These are phyloP conservation scores for Aspergillus viridinutans DNA, from an alignment of 2,329 filamentous ascomycete species.

Conservation along the genomic window DNA sequence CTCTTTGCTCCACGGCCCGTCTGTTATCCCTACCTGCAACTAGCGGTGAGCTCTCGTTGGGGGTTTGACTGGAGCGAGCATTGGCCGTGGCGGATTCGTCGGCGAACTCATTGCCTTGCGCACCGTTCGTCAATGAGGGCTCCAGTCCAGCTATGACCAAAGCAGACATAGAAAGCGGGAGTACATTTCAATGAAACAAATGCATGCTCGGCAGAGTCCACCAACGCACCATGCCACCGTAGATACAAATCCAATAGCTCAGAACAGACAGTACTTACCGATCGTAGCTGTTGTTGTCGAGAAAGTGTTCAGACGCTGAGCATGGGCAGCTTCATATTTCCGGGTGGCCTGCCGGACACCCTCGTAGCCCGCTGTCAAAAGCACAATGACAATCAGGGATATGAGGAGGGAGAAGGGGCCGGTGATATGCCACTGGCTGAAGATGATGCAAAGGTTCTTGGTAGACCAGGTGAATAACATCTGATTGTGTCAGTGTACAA, in stretches of 20 bases:
- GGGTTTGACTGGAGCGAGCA: constrained; percentile 15
- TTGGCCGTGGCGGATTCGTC: constrained; percentile 25
- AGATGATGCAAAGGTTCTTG: constrained; percentile 91
- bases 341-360: constrained; percentile 72
- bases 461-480: constrained; percentile 99
- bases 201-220: constrained; percentile 4
- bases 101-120: constrained; percentile 34
- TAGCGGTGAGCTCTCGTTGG: constrained; percentile 64
- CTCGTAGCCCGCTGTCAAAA: constrained; percentile 89
- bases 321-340: constrained; percentile 63
- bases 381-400: constrained; percentile 76
- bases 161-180: background rate
- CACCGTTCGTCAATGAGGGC: constrained; percentile 17
- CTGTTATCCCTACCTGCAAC: constrained; percentile 68
- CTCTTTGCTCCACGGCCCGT: constrained; percentile 58
- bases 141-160: constrained; percentile 16
- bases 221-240: constrained; percentile 10
- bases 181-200: background rate
- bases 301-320: constrained; percentile 48
- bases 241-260: background rate
- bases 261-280: constrained; percentile 9
- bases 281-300: constrained; percentile 21
- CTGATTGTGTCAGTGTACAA: constrained; percentile 43
- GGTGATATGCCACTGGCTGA: constrained; percentile 82
- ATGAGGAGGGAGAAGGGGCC: constrained; percentile 69